Evolutionary conservation across 768 basidiomycete genomes (phyloP).

Genomic region (Russula sp.): DNA sequence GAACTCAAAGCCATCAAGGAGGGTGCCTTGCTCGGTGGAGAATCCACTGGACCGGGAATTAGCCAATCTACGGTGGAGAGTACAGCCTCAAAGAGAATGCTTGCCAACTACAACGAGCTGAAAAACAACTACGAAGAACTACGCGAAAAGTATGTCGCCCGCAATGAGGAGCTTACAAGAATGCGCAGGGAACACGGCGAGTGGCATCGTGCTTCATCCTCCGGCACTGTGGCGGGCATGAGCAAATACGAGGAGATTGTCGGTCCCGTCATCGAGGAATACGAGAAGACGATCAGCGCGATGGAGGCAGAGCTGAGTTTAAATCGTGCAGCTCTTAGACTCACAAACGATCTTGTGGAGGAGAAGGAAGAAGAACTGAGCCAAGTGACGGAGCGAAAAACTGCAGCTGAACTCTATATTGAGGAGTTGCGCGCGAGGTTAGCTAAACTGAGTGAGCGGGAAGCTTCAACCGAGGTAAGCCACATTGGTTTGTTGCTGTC

Average conservation of each 20-base stretch:
- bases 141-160: conserved; percentile 77
- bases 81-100: conserved; percentile 64
- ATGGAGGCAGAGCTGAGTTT: conserved; percentile 90
- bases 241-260: conserved; percentile 85
- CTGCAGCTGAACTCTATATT: conserved; percentile 77
- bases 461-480: conserved; percentile 83
- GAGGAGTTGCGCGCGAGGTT: conserved; percentile 78
- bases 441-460: conserved; percentile 78
- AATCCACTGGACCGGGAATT: conserved; percentile 15
- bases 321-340: conserved; percentile 77
- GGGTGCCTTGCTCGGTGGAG: conserved; percentile 34
- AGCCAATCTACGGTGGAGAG: conserved; percentile 3
- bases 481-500: conserved; percentile 5
- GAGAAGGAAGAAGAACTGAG: conserved; percentile 82
- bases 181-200: conserved; percentile 74
- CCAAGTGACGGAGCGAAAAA: conserved; percentile 57
- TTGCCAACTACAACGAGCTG: conserved; percentile 75
- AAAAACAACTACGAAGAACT: conserved; percentile 82
- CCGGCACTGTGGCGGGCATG: conserved; percentile 57
- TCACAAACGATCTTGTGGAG: conserved; percentile 88
- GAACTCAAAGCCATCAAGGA: conserved; percentile 80
- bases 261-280: conserved; percentile 96
- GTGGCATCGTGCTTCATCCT: conserved; percentile 50
- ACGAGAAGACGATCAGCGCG: conserved; percentile 92
- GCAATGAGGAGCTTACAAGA: conserved; percentile 81